These are phyloP conservation scores for Camelina sativa DNA, from an alignment of 345 rosid genomes.

Conservation along the genomic window DNA sequence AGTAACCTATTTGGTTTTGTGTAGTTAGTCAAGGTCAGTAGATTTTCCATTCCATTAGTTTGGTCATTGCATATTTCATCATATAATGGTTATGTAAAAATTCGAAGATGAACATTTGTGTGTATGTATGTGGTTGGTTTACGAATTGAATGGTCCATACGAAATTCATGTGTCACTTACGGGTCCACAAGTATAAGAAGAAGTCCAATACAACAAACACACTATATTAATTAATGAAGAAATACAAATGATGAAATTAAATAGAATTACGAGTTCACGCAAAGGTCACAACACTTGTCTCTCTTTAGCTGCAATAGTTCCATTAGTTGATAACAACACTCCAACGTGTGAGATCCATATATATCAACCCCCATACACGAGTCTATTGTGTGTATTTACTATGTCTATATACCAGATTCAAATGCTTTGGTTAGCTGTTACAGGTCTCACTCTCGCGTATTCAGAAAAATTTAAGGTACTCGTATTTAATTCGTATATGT, in stretches of 20 bases:
- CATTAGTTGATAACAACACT: constrained; percentile 32
- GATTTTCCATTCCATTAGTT: constrained; percentile 6
- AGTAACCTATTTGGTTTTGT: constrained; percentile 13
- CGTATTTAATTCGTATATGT: neutral
- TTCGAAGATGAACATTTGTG: neutral
- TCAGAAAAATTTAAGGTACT: constrained; percentile 12
- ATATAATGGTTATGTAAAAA: constrained; percentile 14
- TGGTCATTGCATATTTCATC: constrained; percentile 10
- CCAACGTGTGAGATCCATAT: constrained; percentile 27
- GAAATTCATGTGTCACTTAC: constrained; percentile 35
- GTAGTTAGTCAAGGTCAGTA: constrained; percentile 4
- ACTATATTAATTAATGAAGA: constrained; percentile 30
- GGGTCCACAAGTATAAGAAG: constrained; percentile 37
- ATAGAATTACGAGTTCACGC: constrained; percentile 35
- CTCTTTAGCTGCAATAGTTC: constrained; percentile 30
- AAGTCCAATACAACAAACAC: constrained; percentile 21
- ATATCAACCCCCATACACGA: constrained; percentile 27
- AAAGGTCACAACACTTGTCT: constrained; percentile 39
- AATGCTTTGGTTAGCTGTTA: constrained; percentile 24
- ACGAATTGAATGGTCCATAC: constrained; percentile 26
- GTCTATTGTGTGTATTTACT: constrained; percentile 31
- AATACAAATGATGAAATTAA: constrained; percentile 5
- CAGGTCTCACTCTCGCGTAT: neutral
- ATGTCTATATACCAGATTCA: neutral
- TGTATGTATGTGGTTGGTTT: constrained; percentile 34